Percentiles rank a stretch among this genome's conserved stretches.
Evolutionary conservation across 1,284 basidiomycete genomes (phyloP).

Genomic region (Malassezia dermatis): DNA sequence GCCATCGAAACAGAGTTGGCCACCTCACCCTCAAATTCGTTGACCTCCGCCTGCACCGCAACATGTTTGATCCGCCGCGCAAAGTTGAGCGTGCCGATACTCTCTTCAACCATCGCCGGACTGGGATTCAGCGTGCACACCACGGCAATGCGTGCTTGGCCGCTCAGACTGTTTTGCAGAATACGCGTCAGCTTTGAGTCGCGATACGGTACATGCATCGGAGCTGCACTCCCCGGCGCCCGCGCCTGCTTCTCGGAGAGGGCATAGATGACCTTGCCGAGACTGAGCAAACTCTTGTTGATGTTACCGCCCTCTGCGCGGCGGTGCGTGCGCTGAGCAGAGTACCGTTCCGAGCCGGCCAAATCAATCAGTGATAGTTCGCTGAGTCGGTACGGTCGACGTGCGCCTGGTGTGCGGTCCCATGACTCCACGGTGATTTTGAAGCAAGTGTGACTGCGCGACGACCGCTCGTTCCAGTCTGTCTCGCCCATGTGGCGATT

Average conservation of each 20-base stretch:
- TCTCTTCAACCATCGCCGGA: conserved; percentile 58
- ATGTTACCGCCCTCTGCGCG: conserved; percentile 51
- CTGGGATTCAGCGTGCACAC: conserved; percentile 67
- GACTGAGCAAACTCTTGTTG: conserved; percentile 52
- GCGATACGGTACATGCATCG: conserved; percentile 77
- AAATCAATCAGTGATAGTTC: conserved; percentile 75
- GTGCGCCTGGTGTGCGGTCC: conserved; percentile 14
- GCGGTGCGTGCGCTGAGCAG: conserved; percentile 28
- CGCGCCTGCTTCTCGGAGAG: conserved; percentile 26
- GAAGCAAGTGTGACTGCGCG: conserved; percentile 71
- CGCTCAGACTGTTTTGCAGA: conserved; percentile 93
- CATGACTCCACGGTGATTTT: conserved; percentile 50
- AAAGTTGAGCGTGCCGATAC: conserved; percentile 72
- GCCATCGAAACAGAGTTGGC: conserved; percentile 11
- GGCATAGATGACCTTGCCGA: conserved; percentile 45
- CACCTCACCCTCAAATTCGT: conserved; percentile 58
- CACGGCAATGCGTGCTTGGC: conserved; percentile 88
- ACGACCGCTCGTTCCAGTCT: conserved; percentile 92
- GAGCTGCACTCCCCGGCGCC: neutral
- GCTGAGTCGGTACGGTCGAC: conserved; percentile 20
- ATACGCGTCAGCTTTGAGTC: conserved; percentile 99
- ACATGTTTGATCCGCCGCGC: conserved; percentile 73
- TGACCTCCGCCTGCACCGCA: conserved; percentile 74
- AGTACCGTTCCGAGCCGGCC: conserved; percentile 88
- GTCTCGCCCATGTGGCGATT: conserved; percentile 84